Evolutionary conservation across 805 yeast genomes (phyloP).

Genomic region (Kazachstania viticola): DNA sequence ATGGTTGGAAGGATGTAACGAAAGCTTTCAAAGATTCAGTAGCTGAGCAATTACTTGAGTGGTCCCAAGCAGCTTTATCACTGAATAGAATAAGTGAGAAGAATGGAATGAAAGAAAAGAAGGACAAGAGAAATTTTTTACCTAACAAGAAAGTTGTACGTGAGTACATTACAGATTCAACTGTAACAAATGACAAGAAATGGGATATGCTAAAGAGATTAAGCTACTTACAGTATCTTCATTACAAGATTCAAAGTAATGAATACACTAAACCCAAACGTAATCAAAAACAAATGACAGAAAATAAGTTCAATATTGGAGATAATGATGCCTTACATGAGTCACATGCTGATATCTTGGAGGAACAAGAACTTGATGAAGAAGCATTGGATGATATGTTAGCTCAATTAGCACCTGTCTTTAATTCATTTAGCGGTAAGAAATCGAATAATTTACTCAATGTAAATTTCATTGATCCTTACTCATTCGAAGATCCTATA

Average conservation of each 20-base stretch:
- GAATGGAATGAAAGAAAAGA: slow-evolving; percentile 9
- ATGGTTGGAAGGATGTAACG: slow-evolving; percentile 41
- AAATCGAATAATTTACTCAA: slow-evolving; percentile 17
- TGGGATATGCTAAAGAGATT: slow-evolving; percentile 65
- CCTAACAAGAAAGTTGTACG: slow-evolving; percentile 50
- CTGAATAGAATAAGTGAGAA: slow-evolving; percentile 25
- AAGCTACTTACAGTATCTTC: slow-evolving; percentile 56
- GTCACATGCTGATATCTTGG: slow-evolving; percentile 8
- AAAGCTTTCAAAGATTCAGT: slow-evolving; percentile 43
- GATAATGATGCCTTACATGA: slow-evolving; percentile 4
- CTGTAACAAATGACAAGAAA: slow-evolving; percentile 41
- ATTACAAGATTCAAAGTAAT: slow-evolving; percentile 37
- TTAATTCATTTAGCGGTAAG: slow-evolving; percentile 3
- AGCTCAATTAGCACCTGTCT: slow-evolving; percentile 18
- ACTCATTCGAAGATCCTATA: slow-evolving; percentile 78
- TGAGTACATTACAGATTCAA: slow-evolving; percentile 41
- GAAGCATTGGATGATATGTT: slow-evolving; percentile 20
- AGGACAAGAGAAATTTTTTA: slow-evolving; percentile 25
- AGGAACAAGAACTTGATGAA: slow-evolving; percentile 22
- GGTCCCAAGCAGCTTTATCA: slow-evolving; percentile 38
- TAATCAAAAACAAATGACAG: slow-evolving; percentile 2
- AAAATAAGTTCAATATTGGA: not conserved
- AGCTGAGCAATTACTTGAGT: slow-evolving; percentile 40
- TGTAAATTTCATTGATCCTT: slow-evolving; percentile 64
- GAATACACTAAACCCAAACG: slow-evolving; percentile 3